Evolutionary conservation across 2,329 filamentous ascomycete species (phyloP), one percentile per base, ranked within the genome.

Genomic region (Rosellinia necatrix): DNA sequence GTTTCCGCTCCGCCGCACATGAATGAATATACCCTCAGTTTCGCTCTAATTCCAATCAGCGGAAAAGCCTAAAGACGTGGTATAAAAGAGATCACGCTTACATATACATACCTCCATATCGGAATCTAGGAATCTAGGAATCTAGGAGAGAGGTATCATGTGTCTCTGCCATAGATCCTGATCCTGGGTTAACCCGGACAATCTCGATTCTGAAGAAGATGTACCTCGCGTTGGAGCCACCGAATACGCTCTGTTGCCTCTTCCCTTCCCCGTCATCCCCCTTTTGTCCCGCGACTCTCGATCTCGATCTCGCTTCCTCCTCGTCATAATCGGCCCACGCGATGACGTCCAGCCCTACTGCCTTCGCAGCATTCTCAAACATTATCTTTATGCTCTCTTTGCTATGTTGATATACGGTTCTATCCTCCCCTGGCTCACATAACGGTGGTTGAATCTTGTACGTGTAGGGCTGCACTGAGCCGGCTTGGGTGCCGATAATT

Each of bases 251-350:
- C n/a, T 40, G 35, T 19, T 51, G 19, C 30, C 37, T 55, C 19
- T 48, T 46, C 56, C 30, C 47, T 21, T 42, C 49, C 13, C 37
- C 54, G 24, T 42, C 42, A n/a, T 41, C 29, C 37, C 43, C 49
- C 35, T 27, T 38, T 46, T 15, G 13, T 30, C 42, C 42, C 7
- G 17, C 21, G 21, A 13, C 17, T 13, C 38, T n/a, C n/a, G n/a
- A n/a, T 24, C 38, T 41, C 38, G n/a, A n/a, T 25, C n/a, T 42
- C 40, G 9, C 42, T 27, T 30, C 42, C 6, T 44, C 25, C 44
- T 58, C 56, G 27, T 58, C 56, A 34, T 58, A 58, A 17, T 35
- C 50, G 2, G 56, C 32, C 56, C 50, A 58, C 13, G 55, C 50
- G 19, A n/a, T 24, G 12, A 47, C 56, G 3, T 50, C 35, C 1